A percentile compares a stretch with the other conserved stretches of the same genome.
Evolutionary conservation across 2,329 filamentous ascomycete species (phyloP).

Genomic region (Lomentospora prolificans): DNA sequence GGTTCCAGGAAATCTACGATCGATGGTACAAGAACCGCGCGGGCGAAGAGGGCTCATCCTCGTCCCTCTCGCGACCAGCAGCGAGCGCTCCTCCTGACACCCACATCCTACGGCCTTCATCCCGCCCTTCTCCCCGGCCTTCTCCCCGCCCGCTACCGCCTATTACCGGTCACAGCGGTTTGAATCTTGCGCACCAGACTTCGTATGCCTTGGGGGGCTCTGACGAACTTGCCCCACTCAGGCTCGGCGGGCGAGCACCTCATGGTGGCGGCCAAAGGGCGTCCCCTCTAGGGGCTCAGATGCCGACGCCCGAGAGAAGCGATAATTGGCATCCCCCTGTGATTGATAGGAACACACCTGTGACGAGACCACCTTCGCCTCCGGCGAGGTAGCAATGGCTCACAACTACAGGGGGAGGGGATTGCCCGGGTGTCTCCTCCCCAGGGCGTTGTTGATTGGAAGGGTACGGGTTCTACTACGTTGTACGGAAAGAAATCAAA

Average conservation of each 20-base stretch:
- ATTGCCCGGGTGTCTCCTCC: no score
- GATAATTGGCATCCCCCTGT: neutral
- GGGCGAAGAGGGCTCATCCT: neutral
- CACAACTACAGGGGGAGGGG: no score
- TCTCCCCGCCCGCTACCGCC: neutral
- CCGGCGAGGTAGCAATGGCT: neutral
- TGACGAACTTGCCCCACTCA: slow-evolving; percentile 3
- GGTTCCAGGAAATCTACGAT: slow-evolving; percentile 5
- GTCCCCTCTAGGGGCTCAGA: neutral
- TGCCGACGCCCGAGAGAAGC: slow-evolving; percentile 1
- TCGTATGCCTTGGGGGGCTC: neutral
- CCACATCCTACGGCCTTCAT: slow-evolving; percentile 1
- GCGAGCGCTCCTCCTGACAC: neutral
- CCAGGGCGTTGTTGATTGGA: no score
- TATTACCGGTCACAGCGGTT: neutral
- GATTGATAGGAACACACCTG: neutral
- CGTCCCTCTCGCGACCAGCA: neutral
- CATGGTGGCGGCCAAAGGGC: neutral
- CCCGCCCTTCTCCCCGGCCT: slow-evolving; percentile 2
- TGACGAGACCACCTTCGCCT: neutral
- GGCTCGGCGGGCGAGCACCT: neutral
- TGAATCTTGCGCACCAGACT: neutral
- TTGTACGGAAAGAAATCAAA: no score
- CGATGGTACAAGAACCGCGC: slow-evolving; percentile 5
- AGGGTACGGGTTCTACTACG: no score